Evolutionary conservation across 225 moss, liverwort and hornwort genomes (phyloP).

Genomic region (Neckera pumila): DNA sequence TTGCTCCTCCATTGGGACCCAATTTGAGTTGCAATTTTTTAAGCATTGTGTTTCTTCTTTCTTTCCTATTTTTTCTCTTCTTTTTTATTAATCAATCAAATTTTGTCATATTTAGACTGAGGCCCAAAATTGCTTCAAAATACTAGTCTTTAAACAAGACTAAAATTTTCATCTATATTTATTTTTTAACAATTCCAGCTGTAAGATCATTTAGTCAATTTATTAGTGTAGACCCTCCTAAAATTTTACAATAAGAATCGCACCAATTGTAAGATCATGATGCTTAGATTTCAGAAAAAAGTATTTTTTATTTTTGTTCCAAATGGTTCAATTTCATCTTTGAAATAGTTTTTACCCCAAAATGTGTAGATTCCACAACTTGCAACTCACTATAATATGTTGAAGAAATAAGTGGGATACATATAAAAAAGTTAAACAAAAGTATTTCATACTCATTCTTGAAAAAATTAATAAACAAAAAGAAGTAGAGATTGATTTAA

Average conservation of each 20-base stretch:
- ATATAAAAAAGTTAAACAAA: background rate
- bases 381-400: background rate
- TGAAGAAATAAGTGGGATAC: background rate
- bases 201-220: rapidly evolving
- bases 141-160: background rate
- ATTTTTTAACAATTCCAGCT: no score
- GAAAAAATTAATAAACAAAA: background rate
- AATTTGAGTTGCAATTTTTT: background rate
- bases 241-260: rapidly evolving
- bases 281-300: background rate
- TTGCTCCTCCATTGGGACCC: rapidly evolving
- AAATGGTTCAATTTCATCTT: background rate
- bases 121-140: background rate
- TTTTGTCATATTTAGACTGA: background rate
- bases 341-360: background rate
- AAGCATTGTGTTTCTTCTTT: rapidly evolving
- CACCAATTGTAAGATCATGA: background rate
- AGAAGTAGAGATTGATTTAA: background rate
- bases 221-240: rapidly evolving
- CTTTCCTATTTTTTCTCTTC: background rate
- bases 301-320: background rate
- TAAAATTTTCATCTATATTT: background rate
- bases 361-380: background rate
- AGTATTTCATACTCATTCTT: background rate
- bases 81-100: rapidly evolving